Evolutionary conservation across 2,329 filamentous ascomycete genomes (phyloP), one percentile per base, ranked within the genome.

Genomic region (Neospermospora avenae): DNA sequence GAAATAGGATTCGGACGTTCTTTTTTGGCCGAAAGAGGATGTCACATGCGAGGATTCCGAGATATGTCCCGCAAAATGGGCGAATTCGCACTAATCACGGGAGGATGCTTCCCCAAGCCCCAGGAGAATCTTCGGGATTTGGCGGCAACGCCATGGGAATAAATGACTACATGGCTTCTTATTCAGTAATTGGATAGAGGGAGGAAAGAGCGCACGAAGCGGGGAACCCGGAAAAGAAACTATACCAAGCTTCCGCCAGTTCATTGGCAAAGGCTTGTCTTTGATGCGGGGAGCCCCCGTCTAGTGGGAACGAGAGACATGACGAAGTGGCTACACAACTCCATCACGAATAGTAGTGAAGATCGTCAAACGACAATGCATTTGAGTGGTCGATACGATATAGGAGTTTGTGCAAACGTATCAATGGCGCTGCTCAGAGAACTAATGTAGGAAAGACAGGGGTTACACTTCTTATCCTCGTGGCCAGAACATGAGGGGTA

Each of bases 151-250:
- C 45, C 25, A 31, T 46, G 13, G 44, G 31, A 24, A 46, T n/a
- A n/a, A n/a, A n/a, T n/a, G n/a, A n/a, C n/a, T n/a, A n/a, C n/a
- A n/a, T n/a, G n/a, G n/a, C n/a, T n/a, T n/a, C n/a, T n/a, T n/a
- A n/a, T n/a, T n/a, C n/a, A n/a, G n/a, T n/a, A n/a, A 48, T 48
- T 48, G 44, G 44, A 31, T 6, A 31, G 16, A 28, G n/a, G 22
- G 16, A 48, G 13, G 16, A n/a, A 14, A 49, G 8, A 25, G 8
- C 10, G 16, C 7, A 20, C n/a, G 25, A 34, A 25, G 16, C n/a
- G 8, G 24, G 34, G 45, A 18, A 18, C n/a, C 22, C 75, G 7
- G 8, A 34, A 56, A 56, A 56, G 42, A 56, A 56, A 42, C 54
- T 56, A 56, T 37, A 22, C 42, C 54, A 56, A 56, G 54, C 28